phyloP scores from a whole-genome alignment of 129 eudicot species.

The Heracleum sosnowskyi region DNA sequence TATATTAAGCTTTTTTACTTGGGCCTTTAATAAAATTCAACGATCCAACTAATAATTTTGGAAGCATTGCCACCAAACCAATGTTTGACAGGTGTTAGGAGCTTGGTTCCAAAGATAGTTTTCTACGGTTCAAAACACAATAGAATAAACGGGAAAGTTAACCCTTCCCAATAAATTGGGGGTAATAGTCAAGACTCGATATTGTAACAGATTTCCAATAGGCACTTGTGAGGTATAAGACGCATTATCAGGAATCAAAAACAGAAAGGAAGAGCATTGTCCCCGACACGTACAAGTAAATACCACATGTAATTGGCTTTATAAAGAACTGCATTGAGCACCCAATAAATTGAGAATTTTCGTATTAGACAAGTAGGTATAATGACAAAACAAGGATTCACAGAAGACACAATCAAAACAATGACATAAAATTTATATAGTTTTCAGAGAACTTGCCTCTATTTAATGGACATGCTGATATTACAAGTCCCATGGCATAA shows the following conservation, averaged over 20 bases:
- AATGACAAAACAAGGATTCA: background rate
- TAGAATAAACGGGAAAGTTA: no score
- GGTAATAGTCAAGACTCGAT: background rate
- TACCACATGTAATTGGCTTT: background rate
- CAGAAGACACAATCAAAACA: background rate
- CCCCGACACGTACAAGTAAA: background rate
- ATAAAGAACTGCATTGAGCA: background rate
- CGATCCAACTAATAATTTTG: no score
- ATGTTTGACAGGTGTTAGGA: no score
- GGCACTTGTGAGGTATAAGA: background rate
- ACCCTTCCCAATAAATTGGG: no score
- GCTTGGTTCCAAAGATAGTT: no score
- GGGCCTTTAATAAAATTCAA: no score
- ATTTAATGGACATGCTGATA: background rate
- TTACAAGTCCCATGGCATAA: background rate
- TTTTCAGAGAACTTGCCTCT: background rate
- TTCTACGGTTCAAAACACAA: no score
- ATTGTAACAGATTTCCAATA: background rate
- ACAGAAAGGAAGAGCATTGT: background rate
- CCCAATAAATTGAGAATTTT: background rate
- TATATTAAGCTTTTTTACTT: no score
- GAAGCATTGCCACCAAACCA: no score
- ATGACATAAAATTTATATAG: background rate
- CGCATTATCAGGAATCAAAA: background rate
- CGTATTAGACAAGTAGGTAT: background rate